Conservation (phyloP, 1,284 basidiomycete species). For the Cystobasidium pallidum region DNA sequence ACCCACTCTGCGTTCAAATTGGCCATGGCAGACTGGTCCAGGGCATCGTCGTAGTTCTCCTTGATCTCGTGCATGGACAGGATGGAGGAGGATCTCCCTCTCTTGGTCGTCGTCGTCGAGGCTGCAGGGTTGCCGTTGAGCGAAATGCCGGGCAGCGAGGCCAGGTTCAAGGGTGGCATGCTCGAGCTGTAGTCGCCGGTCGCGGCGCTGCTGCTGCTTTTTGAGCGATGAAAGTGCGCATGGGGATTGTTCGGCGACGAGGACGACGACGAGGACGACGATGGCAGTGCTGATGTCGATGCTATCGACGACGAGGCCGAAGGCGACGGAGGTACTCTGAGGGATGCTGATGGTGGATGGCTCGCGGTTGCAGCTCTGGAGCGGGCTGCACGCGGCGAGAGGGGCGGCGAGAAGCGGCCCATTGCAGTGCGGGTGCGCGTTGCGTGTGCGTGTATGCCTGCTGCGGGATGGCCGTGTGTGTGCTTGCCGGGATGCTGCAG, state of each 20-base stretch:
- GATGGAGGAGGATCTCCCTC: constrained; percentile 51
- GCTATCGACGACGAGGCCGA: background rate
- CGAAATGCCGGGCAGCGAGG: background rate
- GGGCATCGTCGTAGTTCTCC: constrained; percentile 58
- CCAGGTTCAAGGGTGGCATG: constrained; percentile 19
- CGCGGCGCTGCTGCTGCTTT: constrained; percentile 6
- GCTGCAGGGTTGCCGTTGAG: constrained; percentile 3
- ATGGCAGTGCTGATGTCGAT: background rate
- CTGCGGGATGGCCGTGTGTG: background rate
- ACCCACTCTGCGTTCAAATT: constrained; percentile 99
- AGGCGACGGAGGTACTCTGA: background rate
- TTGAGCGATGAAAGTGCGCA: constrained; percentile 16
- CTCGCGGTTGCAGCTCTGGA: constrained; percentile 16
- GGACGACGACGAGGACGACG: background rate
- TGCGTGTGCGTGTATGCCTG: background rate
- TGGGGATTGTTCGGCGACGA: constrained; percentile 8
- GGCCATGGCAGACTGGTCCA: constrained; percentile 57
- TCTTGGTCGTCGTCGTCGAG: constrained; percentile 3
- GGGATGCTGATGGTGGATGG: background rate
- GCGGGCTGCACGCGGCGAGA: constrained; percentile 16
- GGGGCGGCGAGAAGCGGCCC: constrained; percentile 16
- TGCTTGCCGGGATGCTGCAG: background rate
- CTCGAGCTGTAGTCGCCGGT: background rate
- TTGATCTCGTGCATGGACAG: constrained; percentile 58
- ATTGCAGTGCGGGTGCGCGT: background rate